Evolutionary conservation across 148 eudicot genomes (phyloP).

Genomic region (Diospyros kaki): DNA sequence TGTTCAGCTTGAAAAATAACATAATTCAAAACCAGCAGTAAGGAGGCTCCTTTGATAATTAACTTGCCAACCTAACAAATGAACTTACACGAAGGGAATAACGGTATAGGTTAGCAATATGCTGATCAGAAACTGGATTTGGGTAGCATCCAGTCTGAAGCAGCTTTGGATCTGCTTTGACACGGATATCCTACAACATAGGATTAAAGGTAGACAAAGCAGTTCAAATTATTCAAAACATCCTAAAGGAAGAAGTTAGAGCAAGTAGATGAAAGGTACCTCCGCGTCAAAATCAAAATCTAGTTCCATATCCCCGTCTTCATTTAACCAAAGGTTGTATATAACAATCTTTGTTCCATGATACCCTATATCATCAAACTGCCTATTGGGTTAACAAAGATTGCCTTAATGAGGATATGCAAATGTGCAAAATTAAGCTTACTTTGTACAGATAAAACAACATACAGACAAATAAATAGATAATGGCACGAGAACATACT

Average conservation of each 20-base stretch:
- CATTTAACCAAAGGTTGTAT: constrained; percentile 57
- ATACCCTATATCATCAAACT: constrained; percentile 60
- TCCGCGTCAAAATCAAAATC: constrained; percentile 57
- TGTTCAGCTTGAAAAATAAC: background rate
- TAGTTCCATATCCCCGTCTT: constrained; percentile 47
- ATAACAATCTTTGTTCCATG: constrained; percentile 63
- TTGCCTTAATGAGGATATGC: constrained; percentile 12
- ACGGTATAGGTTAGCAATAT: constrained; percentile 44
- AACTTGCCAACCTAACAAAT: background rate
- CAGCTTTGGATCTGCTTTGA: constrained; percentile 20
- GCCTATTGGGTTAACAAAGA: constrained; percentile 16
- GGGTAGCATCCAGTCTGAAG: constrained; percentile 5
- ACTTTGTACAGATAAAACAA: background rate
- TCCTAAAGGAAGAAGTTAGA: constrained; percentile 5
- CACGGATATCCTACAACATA: constrained; percentile 49
- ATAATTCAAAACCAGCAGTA: background rate
- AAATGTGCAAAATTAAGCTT: constrained; percentile 4
- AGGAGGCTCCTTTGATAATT: background rate
- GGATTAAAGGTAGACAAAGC: constrained; percentile 8
- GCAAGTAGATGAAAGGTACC: constrained; percentile 26
- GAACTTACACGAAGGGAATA: constrained; percentile 57
- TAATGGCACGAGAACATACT: too few relatives aligned
- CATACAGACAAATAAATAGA: too few relatives aligned
- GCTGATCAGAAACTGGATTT: constrained; percentile 32
- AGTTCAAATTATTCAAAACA: background rate